phyloP scores from a whole-genome alignment of 139 green algal species.

The Eudorina sp. region DNA sequence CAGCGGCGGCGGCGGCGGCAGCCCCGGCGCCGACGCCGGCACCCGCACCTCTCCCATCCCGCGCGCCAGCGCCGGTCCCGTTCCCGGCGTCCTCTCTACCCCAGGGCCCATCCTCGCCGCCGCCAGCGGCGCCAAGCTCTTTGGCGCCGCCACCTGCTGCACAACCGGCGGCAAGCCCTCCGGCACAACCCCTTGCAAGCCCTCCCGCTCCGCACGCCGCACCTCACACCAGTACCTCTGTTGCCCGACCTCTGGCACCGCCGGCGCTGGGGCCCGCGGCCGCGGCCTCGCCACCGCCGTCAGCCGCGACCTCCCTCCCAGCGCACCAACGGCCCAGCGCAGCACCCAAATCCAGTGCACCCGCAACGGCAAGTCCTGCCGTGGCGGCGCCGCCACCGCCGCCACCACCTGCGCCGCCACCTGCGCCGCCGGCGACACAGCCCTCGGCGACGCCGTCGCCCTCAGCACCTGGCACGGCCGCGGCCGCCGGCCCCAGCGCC shows the following conservation, averaged over 20 bases:
- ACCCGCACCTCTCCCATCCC: neutral
- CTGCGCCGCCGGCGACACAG: neutral
- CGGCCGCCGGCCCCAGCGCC: neutral
- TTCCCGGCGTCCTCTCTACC: neutral
- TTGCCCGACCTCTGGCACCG: no score
- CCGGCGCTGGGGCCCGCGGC: no score
- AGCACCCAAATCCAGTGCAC: no score
- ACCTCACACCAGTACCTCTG: no score
- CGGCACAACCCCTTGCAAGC: no score
- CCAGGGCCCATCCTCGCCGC: neutral
- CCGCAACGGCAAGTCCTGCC: no score
- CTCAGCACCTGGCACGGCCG: neutral
- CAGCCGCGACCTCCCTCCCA: no score
- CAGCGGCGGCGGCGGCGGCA: neutral
- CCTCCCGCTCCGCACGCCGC: no score
- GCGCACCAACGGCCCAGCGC: no score
- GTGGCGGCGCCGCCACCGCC: neutral
- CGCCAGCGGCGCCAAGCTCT: no score
- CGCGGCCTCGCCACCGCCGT: no score
- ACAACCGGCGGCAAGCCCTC: neutral
- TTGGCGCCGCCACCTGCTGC: neutral
- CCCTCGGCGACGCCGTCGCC: neutral
- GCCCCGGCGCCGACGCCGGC: neutral
- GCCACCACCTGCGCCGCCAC: neutral
- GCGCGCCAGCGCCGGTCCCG: neutral